Evolutionary conservation across 1,284 basidiomycete genomes (phyloP).

Genomic region (Irpex sp.): DNA sequence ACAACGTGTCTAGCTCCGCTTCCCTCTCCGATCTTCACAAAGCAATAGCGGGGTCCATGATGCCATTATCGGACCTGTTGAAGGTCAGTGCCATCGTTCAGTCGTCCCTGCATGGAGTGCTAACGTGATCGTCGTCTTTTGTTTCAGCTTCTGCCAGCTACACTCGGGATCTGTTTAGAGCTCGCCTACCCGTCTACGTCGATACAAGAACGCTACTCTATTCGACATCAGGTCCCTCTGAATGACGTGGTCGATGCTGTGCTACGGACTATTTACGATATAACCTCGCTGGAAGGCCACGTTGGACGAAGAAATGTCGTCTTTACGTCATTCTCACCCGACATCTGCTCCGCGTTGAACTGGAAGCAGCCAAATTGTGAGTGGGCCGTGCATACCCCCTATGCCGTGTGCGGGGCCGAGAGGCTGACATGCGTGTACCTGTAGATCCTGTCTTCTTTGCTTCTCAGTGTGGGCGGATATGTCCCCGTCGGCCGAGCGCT

Average conservation of each 20-base stretch:
- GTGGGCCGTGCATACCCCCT: conserved; percentile 22
- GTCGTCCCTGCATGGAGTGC: conserved; percentile 3
- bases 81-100: conserved; percentile 44
- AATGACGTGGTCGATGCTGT: conserved; percentile 84
- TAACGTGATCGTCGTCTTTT: conserved; percentile 11
- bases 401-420: neutral
- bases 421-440: neutral
- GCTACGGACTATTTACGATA: conserved; percentile 76
- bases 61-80: conserved; percentile 70
- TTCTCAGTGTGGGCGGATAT: conserved; percentile 76
- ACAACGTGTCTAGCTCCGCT: conserved; percentile 17
- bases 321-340: conserved; percentile 86
- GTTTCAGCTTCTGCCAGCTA: conserved; percentile 63
- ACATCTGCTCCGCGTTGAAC: conserved; percentile 86
- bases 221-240: conserved; percentile 58
- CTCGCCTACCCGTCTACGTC: conserved; percentile 62
- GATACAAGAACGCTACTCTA: conserved; percentile 38
- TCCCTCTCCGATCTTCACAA: conserved; percentile 55
- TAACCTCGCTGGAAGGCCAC: conserved; percentile 46
- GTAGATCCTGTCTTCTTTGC: conserved; percentile 95
- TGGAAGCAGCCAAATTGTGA: conserved; percentile 99
- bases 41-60: conserved; percentile 53
- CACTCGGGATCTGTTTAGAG: conserved; percentile 78
- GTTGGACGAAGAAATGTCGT: conserved; percentile 69
- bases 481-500: conserved; percentile 33